Base-by-base conservation (phyloP, 495 filamentous ascomycete species). In the Bacidia gigantensis region DNA sequence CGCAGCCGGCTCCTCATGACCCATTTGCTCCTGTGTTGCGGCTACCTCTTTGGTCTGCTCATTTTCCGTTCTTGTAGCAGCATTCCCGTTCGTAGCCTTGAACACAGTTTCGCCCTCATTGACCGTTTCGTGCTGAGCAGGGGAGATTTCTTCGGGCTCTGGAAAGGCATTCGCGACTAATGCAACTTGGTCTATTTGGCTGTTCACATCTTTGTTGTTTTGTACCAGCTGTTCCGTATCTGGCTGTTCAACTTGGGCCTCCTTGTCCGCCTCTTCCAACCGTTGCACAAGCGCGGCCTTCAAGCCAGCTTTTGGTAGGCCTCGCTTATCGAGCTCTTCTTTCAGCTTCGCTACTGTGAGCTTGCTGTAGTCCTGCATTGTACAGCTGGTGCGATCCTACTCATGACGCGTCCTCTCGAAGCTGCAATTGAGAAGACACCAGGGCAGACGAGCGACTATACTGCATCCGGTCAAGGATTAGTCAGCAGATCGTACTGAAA, bases 291-390 rank as follows among this genome's bases (percentile, higher is more conserved):
- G 46, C 22, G 46, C 56, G 11, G 59, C 56, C 46, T 73, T 67
- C 29, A 76, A 62, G 2, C 72, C 72, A 17, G 74, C 73, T 53
- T 72, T 72, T 25, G 73, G 65, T 49, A 77, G 68, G 44, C 68
- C 69, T 50, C 72, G 74, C 48, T 61, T 70, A 54, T 72, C 73
- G 53, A 76, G 64, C 60, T 77, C 72, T 20, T 71, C 69, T 60
- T 74, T 75, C 50, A 77, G 60, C 41, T 76, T 73, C n/a, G 67
- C 64, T 38, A 77, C 74, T 56, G 75, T 77, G 65, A 65, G 68
- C 54, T 72, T 73, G 25, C 67, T 68, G 54, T 74, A 77, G 51
- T 77, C 73, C 46, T 62, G 53, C 73, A 76, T 77, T 66, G 11
- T 32, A 9, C 20, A 26, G 44, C 20, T 18, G 9, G 44, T 20